Conservation (phyloP, 768 basidiomycete genomes). For the Boletus vermiculosoides region DNA sequence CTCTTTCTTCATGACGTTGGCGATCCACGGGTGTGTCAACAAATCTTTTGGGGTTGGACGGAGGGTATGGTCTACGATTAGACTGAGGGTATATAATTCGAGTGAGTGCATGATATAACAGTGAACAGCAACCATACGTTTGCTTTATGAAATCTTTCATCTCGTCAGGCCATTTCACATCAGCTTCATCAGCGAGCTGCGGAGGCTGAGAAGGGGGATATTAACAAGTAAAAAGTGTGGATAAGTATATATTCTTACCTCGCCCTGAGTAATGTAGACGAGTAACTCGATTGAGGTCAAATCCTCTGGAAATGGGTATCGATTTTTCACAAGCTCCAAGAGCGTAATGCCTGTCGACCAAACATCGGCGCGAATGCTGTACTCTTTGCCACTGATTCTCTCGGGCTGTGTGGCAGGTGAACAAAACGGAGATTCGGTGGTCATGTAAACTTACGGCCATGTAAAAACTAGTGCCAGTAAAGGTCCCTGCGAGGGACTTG, state of each 20-base stretch:
- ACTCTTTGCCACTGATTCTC: constrained; percentile 87
- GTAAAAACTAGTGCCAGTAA: constrained; percentile 96
- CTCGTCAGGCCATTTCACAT: constrained; percentile 65
- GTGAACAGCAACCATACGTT: constrained; percentile 53
- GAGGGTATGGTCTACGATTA: constrained; percentile 62
- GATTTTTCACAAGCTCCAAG: constrained; percentile 89
- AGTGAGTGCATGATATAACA: constrained; percentile 1
- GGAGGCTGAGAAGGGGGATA: constrained; percentile 55
- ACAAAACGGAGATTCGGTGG: not conserved
- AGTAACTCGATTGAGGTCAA: constrained; percentile 92
- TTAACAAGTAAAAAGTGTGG: constrained; percentile 16
- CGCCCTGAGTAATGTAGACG: constrained; percentile 81
- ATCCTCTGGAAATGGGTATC: constrained; percentile 93
- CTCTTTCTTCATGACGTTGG: constrained; percentile 71
- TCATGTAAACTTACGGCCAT: constrained; percentile 79
- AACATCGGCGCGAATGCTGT: constrained; percentile 94
- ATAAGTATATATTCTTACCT: constrained; percentile 43
- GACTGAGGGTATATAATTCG: constrained; percentile 39
- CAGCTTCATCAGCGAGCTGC: constrained; percentile 72
- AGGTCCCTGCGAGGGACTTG: constrained; percentile 88
- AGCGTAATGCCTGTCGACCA: constrained; percentile 97
- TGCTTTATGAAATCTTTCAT: constrained; percentile 92
- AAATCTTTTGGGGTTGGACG: constrained; percentile 84
- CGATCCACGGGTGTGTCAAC: constrained; percentile 82
- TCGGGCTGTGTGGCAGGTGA: constrained; percentile 63